Evolutionary conservation across 176 grass and related monocot species (phyloP).

Genomic region (Oryza meridionalis): DNA sequence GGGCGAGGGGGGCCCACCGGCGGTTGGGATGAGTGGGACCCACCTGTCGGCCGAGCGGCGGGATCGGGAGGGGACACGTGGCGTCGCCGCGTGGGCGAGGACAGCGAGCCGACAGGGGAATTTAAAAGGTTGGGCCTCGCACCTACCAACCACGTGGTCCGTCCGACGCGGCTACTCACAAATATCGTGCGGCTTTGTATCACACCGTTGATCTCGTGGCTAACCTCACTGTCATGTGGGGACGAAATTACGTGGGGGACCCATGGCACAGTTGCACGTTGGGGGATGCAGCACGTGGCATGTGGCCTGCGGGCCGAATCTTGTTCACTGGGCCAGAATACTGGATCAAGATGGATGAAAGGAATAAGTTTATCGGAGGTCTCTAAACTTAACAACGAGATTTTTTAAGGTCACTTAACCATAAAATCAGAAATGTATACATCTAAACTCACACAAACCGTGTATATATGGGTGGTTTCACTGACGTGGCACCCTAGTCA

Average conservation of each 20-base stretch:
- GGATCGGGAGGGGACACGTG: not conserved
- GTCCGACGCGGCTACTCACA: not conserved
- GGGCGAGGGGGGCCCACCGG: not conserved
- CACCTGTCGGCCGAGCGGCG: slow-evolving; percentile 7
- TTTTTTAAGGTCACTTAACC: too few relatives aligned
- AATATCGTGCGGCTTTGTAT: slow-evolving; percentile 24
- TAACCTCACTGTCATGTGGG: not conserved
- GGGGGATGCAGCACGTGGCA: not conserved
- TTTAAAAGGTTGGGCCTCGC: not conserved
- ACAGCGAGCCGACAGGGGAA: slow-evolving; percentile 16
- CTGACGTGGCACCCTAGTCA: too few relatives aligned
- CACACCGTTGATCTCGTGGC: too few relatives aligned
- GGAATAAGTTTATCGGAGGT: too few relatives aligned
- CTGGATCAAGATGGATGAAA: too few relatives aligned
- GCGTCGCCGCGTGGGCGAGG: not conserved
- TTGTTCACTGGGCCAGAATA: too few relatives aligned
- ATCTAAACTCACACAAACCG: too few relatives aligned
- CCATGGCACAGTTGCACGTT: too few relatives aligned
- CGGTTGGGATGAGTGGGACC: not conserved
- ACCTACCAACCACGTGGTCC: not conserved
- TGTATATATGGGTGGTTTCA: too few relatives aligned
- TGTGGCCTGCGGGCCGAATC: not conserved
- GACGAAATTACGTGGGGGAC: too few relatives aligned
- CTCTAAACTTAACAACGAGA: too few relatives aligned
- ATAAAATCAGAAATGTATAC: too few relatives aligned